Percentiles rank a stretch among this genome's conserved stretches.
phyloP scores from a whole-genome alignment of 345 rosid species.

The Aquilaria malaccensis region DNA sequence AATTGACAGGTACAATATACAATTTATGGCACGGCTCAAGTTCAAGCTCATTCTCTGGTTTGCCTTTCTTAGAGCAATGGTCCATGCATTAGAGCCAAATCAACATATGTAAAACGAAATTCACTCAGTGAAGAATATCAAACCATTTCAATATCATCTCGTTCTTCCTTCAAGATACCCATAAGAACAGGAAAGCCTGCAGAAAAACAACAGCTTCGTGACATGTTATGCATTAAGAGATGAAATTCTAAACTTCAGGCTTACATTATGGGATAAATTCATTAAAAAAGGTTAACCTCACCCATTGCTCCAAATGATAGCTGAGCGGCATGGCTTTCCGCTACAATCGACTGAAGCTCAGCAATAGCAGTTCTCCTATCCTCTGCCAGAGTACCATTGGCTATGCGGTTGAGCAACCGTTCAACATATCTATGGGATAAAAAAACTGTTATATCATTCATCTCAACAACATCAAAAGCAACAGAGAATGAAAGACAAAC shows the following conservation, averaged over 20 bases:
- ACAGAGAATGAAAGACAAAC: background rate
- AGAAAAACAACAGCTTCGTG: constrained; percentile 9
- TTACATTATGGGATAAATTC: background rate
- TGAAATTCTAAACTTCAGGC: background rate
- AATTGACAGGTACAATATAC: background rate
- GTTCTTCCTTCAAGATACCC: constrained; percentile 78
- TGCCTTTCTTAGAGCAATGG: background rate
- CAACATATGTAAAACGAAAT: background rate
- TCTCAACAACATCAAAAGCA: constrained; percentile 1
- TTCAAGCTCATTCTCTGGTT: too few relatives aligned
- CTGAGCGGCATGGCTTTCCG: constrained; percentile 78
- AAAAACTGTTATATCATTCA: constrained; percentile 6
- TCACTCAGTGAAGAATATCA: background rate
- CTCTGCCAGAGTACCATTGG: constrained; percentile 78
- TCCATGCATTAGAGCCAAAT: background rate
- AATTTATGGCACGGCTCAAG: background rate
- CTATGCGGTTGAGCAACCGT: constrained; percentile 85
- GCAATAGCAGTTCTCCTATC: constrained; percentile 82
- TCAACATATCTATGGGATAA: constrained; percentile 60
- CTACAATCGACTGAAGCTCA: constrained; percentile 90
- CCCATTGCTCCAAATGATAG: constrained; percentile 93
- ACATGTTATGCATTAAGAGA: too few relatives aligned
- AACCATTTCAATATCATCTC: constrained; percentile 94
- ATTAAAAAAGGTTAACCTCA: constrained; percentile 19
- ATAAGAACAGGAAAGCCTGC: constrained; percentile 92